Conservation (phyloP, 2,329 filamentous ascomycete species). For the Colletotrichum sublineola region DNA sequence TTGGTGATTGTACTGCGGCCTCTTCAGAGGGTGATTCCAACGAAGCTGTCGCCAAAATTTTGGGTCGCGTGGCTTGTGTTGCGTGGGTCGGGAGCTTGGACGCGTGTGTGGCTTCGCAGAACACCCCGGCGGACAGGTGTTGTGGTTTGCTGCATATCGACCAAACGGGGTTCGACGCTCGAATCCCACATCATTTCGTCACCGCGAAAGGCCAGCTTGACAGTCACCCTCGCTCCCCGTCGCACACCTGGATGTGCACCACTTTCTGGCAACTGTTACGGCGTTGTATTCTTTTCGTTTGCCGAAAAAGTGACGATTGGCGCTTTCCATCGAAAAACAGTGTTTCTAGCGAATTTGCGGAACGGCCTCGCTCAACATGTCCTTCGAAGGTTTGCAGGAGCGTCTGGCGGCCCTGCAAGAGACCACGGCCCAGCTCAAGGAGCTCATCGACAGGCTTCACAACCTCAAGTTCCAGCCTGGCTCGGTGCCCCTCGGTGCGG, state of each 20-base stretch:
- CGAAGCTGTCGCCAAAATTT: conserved; percentile 42
- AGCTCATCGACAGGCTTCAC: conserved; percentile 71
- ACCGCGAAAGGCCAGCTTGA: conserved; percentile 44
- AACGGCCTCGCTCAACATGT: conserved; percentile 54
- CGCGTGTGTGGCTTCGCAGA: conserved; percentile 20
- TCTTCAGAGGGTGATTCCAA: not conserved
- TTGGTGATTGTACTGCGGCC: not conserved
- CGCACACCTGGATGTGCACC: not conserved
- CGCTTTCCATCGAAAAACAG: not conserved
- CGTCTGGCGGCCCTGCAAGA: conserved; percentile 72
- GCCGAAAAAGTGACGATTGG: not conserved
- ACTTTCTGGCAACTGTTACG: not conserved
- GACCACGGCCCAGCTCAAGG: conserved; percentile 68
- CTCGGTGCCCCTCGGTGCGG: conserved; percentile 64
- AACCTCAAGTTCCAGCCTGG: conserved; percentile 71
- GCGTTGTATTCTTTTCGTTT: not conserved
- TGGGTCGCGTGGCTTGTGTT: conserved; percentile 34
- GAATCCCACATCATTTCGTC: conserved; percentile 42
- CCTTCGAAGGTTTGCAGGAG: conserved; percentile 73
- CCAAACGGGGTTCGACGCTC: conserved; percentile 5
- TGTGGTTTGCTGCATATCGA: conserved; percentile 1
- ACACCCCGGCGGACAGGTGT: not conserved
- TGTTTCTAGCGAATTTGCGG: not conserved
- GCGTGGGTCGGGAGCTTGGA: conserved; percentile 35
- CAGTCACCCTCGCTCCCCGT: not conserved